A percentile compares a stretch with the other conserved stretches of the same genome.
Evolutionary conservation across 2,329 filamentous ascomycete species (phyloP).

Genomic region (Cercospora citrullina): DNA sequence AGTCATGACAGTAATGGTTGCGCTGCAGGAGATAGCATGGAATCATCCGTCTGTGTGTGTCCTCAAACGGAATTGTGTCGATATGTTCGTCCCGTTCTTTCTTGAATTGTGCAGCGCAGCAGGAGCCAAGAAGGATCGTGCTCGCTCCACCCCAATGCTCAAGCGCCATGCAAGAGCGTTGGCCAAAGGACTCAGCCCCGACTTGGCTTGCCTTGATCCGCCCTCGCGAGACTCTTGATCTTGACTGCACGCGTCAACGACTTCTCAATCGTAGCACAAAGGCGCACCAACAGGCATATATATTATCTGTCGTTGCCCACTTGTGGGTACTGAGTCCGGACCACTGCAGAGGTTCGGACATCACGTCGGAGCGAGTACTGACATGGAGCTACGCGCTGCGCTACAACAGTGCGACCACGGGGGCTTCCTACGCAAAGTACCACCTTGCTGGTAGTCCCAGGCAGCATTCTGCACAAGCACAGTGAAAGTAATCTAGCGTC

Average conservation of each 20-base stretch:
- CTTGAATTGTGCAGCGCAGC: background rate
- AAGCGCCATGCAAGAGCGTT: background rate
- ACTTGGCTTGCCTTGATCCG: conserved; percentile 1
- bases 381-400: background rate
- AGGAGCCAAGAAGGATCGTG: background rate
- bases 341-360: background rate
- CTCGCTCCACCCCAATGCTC: background rate
- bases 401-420: background rate
- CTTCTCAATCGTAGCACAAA: background rate
- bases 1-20: background rate
- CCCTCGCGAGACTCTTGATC: background rate
- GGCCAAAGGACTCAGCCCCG: background rate
- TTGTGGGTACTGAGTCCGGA: background rate
- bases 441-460: background rate
- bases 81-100: background rate
- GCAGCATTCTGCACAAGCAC: background rate
- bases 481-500: background rate
- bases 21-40: background rate
- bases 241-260: conserved; percentile 1
- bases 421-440: background rate
- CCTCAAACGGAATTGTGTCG: background rate
- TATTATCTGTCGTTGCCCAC: background rate
- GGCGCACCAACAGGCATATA: background rate
- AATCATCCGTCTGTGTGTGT: background rate
- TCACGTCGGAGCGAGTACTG: background rate